These are phyloP conservation scores for Cucurbita argyrosperma DNA, from an alignment of 306 rosid genomes.

Conservation along the genomic window DNA sequence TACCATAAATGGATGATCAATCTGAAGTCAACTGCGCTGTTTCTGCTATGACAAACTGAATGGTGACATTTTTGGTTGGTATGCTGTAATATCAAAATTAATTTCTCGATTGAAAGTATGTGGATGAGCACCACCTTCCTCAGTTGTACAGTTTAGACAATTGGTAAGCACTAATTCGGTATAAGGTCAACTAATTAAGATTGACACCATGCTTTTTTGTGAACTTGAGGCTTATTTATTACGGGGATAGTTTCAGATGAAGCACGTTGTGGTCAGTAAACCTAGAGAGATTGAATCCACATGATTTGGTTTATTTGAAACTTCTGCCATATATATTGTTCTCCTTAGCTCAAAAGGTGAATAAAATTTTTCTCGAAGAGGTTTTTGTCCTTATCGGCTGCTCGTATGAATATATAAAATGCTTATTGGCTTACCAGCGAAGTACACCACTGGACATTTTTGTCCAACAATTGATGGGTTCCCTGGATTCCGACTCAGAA, in stretches of 20 bases:
- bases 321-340: not conserved
- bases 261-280: not conserved
- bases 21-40: not conserved
- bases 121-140: not conserved
- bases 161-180: not conserved
- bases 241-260: too few relatives aligned
- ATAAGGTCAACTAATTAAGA: not conserved
- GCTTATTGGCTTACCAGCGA: too few relatives aligned
- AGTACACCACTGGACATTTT: too few relatives aligned
- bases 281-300: not conserved
- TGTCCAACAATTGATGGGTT: too few relatives aligned
- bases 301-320: not conserved
- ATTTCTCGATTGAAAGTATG: not conserved
- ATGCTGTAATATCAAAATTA: not conserved
- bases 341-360: too few relatives aligned
- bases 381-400: too few relatives aligned
- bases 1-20: not conserved
- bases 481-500: not conserved
- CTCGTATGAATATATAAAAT: too few relatives aligned
- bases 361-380: too few relatives aligned
- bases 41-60: not conserved
- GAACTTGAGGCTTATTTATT: not conserved
- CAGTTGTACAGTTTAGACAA: not conserved
- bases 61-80: not conserved
- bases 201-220: not conserved